A percentile compares a stretch with the other conserved stretches of the same genome.
Conservation (phyloP, 176 grass and related monocot genomes). For the Paspalum vaginatum region DNA sequence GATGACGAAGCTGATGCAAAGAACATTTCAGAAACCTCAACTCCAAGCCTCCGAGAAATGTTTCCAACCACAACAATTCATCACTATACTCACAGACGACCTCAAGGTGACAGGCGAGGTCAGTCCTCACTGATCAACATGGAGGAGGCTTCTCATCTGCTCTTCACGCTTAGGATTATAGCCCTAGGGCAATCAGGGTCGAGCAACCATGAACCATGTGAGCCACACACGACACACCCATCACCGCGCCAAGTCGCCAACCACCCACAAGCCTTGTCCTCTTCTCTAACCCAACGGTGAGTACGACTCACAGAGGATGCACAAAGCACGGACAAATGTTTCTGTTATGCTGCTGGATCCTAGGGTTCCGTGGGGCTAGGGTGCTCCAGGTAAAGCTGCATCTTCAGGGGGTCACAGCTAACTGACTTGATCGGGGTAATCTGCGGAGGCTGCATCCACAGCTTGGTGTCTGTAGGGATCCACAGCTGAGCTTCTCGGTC, state of each 20-base stretch:
- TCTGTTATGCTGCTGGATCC: constrained; percentile 7
- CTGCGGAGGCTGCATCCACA: constrained; percentile 73
- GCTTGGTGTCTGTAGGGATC: constrained; percentile 83
- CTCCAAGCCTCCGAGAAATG: too few relatives aligned
- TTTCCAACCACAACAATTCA: too few relatives aligned
- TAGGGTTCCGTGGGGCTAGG: constrained; percentile 60
- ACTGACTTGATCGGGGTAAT: constrained; percentile 94
- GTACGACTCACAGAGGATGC: too few relatives aligned
- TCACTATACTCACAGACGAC: too few relatives aligned
- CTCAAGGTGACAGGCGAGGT: too few relatives aligned
- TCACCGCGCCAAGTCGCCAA: not conserved
- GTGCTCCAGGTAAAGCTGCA: constrained; percentile 93
- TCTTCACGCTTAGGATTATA: not conserved
- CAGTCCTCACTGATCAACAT: too few relatives aligned
- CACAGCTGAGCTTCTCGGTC: constrained; percentile 54
- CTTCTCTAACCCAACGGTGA: too few relatives aligned
- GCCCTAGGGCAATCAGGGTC: not conserved
- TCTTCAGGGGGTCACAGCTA: constrained; percentile 73
- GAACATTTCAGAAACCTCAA: too few relatives aligned
- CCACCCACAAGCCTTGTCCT: not conserved
- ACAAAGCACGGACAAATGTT: not conserved
- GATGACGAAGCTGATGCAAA: too few relatives aligned
- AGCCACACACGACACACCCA: not conserved
- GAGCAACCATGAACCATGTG: not conserved
- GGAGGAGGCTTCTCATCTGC: not conserved